Evolutionary conservation across 768 basidiomycete genomes (phyloP), one percentile per base, ranked within the genome.

Genomic region (Fomitopsis pulvina): DNA sequence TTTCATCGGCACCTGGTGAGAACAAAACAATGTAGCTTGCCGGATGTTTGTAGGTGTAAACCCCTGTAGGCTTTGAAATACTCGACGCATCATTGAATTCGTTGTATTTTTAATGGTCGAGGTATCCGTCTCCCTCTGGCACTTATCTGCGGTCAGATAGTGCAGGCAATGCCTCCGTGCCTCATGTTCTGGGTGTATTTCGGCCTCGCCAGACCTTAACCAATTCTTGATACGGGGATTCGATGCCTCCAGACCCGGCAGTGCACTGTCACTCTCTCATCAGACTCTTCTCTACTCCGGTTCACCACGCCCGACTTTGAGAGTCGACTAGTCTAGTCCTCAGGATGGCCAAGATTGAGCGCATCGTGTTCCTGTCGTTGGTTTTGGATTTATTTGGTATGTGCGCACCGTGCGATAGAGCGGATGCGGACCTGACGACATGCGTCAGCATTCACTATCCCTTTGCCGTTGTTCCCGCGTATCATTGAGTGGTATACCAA

Each of bases 391-490:
- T 99, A 21, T 76, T 87, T 22, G 84, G 84, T 76, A 58, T 58
- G 77, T 68, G 22, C 50, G 24, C 25, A 11, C 34, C 26, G 27
- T 21, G 20, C 22, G 18, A 4, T 6, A 18, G n/a, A 37, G 4
- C 2, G 34, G 21, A 40, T 21, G 50, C 38, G 60, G 46, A 41
- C 50, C 45, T 47, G 53, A 32, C 42, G 43, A 22, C 21, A n/a
- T 25, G 41, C 20, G 29, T 71, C 75, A 76, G 90, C 92, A 11
- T 95, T 94, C 67, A 96, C 92, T 21, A 88, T 95, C 41, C 93
- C 92, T 9, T 75, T 97, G n/a, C 95, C 95, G 20, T 79, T 97
- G 26, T 97, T 97, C 67, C 95, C 95, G n/a, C 81, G 94, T n/a
- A 74, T 98, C 44, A 93, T 96, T 38, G 85, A 94, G 69, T 92